Base-by-base conservation (phyloP, 73 alveolate genomes). In the Paramecium octaurelia region DNA sequence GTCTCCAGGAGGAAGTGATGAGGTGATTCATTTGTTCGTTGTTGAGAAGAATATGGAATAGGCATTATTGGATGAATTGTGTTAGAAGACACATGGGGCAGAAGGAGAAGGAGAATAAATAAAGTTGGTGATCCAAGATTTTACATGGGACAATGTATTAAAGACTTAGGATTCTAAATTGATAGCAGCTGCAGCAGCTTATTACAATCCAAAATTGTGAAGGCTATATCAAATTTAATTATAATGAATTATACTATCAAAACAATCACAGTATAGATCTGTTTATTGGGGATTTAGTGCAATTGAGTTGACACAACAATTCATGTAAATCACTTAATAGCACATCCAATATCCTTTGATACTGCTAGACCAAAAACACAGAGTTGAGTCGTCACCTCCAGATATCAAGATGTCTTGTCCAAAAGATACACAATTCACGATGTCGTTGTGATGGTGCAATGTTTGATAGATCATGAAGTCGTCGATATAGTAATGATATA, bases 1-100 rank as follows among this genome's bases (percentile, higher is more conserved):
- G 7, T 89, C 94, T 7, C 92, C 94, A 35, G 94, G 94, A 46
- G 94, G 94, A 34, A 40, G 92, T 43, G 94, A 89, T 89, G 94
- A 89, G 18, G 84, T 46, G 9, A 31, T 89, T 12, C 91, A 70
- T 18, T 44, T 89, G 43, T 89, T 89, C 71, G 90, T 57, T 27
- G 94, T 89, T 2, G 92, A 89, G 77, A 89, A 89, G 40, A 18
- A 89, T 10, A 46, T 89, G 84, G 69, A 84, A 38, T 50, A 89
- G 24, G 75, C 31, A 43, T 42, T 71, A 44, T 43, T 89, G 44
- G 60, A 89, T n/a, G 92, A 71, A 9, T 70, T 89, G 34, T 42
- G 68, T 36, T 6, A 48, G 24, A 89, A 89, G 29, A 71, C 75
- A 24, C 94, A 89, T 46, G 94, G 94, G 6, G 73, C 40, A 11